phyloP scores from a whole-genome alignment of 1,139 yeast genomes.

The Hansenula sp. region DNA sequence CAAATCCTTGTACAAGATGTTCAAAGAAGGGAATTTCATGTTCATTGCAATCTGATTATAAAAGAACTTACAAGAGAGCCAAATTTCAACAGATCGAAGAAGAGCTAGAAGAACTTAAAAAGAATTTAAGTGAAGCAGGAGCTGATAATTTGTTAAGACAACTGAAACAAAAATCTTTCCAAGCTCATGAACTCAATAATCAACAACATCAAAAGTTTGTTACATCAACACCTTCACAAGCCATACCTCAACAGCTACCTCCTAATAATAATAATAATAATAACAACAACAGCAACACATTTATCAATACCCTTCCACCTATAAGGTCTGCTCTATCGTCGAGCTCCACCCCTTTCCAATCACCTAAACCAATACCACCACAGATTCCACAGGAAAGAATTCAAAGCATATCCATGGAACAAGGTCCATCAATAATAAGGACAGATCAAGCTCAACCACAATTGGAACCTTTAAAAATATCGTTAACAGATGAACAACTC shows the following conservation, averaged over 20 bases:
- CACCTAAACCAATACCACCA: background rate
- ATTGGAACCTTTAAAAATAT: constrained; percentile 3
- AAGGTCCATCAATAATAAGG: constrained; percentile 7
- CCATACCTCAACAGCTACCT: constrained; percentile 6
- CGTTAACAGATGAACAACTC: constrained; percentile 37
- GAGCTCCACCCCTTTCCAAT: background rate
- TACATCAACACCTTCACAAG: constrained; percentile 6
- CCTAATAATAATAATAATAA: constrained; percentile 1
- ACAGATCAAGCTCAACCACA: background rate
- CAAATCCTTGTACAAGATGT: constrained; percentile 84
- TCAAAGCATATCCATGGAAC: constrained; percentile 1
- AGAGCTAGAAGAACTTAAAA: constrained; percentile 66
- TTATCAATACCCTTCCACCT: background rate
- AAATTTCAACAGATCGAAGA: constrained; percentile 79
- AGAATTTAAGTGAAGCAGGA: constrained; percentile 47
- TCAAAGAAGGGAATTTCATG: constrained; percentile 65
- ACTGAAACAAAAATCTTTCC: constrained; percentile 14
- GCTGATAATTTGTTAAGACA: constrained; percentile 40
- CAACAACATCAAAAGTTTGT: constrained; percentile 3
- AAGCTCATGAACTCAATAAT: constrained; percentile 12
- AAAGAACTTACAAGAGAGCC: constrained; percentile 84
- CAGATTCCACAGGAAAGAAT: background rate
- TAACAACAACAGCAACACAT: background rate
- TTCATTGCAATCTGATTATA: constrained; percentile 72
- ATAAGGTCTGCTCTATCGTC: background rate